These are phyloP conservation scores for Carpinus viminea DNA, from an alignment of 306 rosid genomes.

Conservation along the genomic window DNA sequence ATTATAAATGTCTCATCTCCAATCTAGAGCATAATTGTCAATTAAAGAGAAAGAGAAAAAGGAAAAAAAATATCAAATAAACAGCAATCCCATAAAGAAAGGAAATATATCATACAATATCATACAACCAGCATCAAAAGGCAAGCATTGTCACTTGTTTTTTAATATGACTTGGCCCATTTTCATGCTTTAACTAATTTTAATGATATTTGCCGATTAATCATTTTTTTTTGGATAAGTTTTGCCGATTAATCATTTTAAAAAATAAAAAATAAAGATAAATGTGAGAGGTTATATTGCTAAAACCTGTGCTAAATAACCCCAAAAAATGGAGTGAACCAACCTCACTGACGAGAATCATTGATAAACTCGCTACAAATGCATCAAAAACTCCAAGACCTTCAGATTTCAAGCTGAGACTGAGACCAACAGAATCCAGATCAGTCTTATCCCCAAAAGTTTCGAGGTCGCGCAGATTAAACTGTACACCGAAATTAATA, in stretches of 20 bases:
- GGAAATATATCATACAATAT: slow-evolving; percentile 13
- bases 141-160: slow-evolving; percentile 13
- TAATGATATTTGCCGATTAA: no score
- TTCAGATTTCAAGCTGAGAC: slow-evolving; percentile 55
- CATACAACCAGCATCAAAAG: slow-evolving; percentile 17
- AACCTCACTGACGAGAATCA: slow-evolving; percentile 97
- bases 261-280: not conserved
- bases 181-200: slow-evolving; percentile 13
- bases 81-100: not conserved
- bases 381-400: slow-evolving; percentile 92
- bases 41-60: slow-evolving; percentile 24
- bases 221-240: no score
- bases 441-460: slow-evolving; percentile 35
- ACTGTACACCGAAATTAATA: slow-evolving; percentile 41
- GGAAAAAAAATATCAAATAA: slow-evolving; percentile 2
- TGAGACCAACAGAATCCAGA: slow-evolving; percentile 29
- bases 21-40: slow-evolving; percentile 58
- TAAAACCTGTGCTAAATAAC: not conserved
- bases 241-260: no score
- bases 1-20: slow-evolving; percentile 99
- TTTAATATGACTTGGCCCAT: slow-evolving; percentile 5
- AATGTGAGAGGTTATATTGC: not conserved
- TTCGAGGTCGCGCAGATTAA: slow-evolving; percentile 42
- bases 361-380: slow-evolving; percentile 82
- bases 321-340: slow-evolving; percentile 24